Evolutionary conservation across 352 stramenopile species (phyloP).

Genomic region (Globisporangium canariense): DNA sequence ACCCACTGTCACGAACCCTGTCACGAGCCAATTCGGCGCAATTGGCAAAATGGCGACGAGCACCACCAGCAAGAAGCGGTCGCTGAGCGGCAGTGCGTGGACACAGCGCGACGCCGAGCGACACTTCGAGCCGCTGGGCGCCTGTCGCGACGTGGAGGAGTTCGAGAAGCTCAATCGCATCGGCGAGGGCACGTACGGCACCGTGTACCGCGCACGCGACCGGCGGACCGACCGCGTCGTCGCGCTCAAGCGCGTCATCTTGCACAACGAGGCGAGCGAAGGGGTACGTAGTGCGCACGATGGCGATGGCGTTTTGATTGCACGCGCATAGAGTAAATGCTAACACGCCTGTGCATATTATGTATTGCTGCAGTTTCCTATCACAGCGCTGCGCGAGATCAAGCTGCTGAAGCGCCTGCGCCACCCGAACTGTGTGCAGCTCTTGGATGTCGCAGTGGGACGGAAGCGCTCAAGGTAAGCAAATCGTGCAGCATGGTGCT

Average conservation of each 20-base stretch:
- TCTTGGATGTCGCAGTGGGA: slow-evolving; percentile 72
- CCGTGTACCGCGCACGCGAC: slow-evolving; percentile 87
- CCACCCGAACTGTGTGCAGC: slow-evolving; percentile 70
- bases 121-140: slow-evolving; percentile 45
- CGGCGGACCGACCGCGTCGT: slow-evolving; percentile 62
- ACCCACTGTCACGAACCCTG: no score
- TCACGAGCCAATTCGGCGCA: no score
- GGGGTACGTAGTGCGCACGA: slow-evolving; percentile 46
- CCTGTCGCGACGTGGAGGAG: slow-evolving; percentile 54
- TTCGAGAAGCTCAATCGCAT: slow-evolving; percentile 82
- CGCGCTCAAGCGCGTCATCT: slow-evolving; percentile 89
- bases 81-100: not conserved
- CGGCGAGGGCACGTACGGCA: slow-evolving; percentile 82
- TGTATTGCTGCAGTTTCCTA: slow-evolving; percentile 42
- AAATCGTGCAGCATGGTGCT: not conserved
- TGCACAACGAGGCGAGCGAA: slow-evolving; percentile 89
- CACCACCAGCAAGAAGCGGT: not conserved
- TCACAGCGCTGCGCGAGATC: slow-evolving; percentile 78
- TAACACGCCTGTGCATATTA: not conserved
- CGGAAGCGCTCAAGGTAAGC: slow-evolving; percentile 54
- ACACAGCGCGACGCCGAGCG: slow-evolving; percentile 18
- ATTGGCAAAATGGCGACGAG: slow-evolving; percentile 1
- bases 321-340: not conserved
- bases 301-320: not conserved
- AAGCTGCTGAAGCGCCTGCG: slow-evolving; percentile 63